Evolutionary conservation across 176 grass and related monocot genomes (phyloP).

Genomic region (Triticum turgidum): DNA sequence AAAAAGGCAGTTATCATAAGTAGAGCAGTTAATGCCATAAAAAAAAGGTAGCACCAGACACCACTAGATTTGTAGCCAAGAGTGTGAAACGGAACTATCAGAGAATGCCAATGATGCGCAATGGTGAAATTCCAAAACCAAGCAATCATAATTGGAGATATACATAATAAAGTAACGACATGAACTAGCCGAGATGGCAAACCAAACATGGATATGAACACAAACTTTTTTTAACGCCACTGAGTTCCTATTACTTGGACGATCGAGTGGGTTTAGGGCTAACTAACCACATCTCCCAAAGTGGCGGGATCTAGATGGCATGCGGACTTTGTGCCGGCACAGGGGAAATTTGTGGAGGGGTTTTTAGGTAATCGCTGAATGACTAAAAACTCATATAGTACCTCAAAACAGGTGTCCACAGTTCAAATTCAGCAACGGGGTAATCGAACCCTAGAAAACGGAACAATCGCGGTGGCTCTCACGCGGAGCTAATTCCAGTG

Average conservation of each 20-base stretch:
- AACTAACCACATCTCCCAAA: background rate
- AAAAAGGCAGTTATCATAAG: background rate
- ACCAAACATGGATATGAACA: conserved; percentile 6
- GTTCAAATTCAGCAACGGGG: background rate
- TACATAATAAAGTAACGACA: background rate
- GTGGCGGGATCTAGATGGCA: background rate
- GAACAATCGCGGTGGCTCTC: background rate
- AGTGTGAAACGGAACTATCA: background rate
- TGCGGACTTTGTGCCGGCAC: background rate
- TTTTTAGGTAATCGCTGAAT: background rate
- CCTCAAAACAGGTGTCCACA: background rate
- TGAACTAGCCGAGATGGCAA: background rate
- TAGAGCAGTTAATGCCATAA: background rate
- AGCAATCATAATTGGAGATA: background rate
- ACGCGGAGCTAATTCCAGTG: background rate
- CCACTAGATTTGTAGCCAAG: background rate
- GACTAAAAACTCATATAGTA: background rate
- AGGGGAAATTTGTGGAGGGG: background rate
- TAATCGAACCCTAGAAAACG: background rate
- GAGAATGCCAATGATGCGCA: background rate
- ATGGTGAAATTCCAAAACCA: background rate
- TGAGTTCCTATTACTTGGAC: background rate
- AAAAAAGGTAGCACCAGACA: background rate
- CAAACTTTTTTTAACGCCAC: too few relatives aligned
- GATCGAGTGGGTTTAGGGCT: background rate